Base-by-base conservation (phyloP, 164 flowering plant species). In the Liriodendron chinense region DNA sequence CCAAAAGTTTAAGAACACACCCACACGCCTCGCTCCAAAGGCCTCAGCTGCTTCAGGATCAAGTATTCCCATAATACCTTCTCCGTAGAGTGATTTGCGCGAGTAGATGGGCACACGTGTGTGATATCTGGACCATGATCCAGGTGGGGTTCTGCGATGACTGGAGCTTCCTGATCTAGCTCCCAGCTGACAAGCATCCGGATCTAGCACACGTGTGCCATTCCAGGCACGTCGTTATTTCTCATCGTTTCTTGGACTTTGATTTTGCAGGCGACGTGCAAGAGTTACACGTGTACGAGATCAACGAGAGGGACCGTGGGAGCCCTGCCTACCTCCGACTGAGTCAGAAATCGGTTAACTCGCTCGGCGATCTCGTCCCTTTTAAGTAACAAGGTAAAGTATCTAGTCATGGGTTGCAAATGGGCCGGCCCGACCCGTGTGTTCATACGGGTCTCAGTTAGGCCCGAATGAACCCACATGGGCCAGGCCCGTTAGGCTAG, bases 331-430 rank as follows among this genome's bases (percentile, higher is more conserved):
- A 77, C 82, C 88, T 91, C n/a, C 79, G 78, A 8, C 82, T 89
- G 22, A 89, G 93, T 76, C 70, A 88, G 71, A 88, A 89, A 74
- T 23, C 70, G 0, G 84, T 79, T 34, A 82, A 85, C 78, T 67
- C 90, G 1, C 89, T 91, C 0, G 94, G 93, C 22, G 93, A 91
- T 80, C 89, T 91, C 20, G 89, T 89, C 6, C 91, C 95, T 0
- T 89, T 91, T 83, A 80, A 80, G 75, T 68, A 89, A 89, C 92
- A 89, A 91, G 81, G 85, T 74, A 22, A 68, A 13, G 13, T n/a
- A 53, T 53, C 59, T 10, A 16, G 18, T 34, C 43, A 34, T 34
- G 43, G 43, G 43, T 7, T 1, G n/a, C n/a, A n/a, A n/a, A n/a
- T n/a, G n/a, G n/a, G n/a, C n/a, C n/a, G 43, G 5, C 43, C 43